phyloP scores from a whole-genome alignment of 495 filamentous ascomycete genomes.

The Xylaria grammica region DNA sequence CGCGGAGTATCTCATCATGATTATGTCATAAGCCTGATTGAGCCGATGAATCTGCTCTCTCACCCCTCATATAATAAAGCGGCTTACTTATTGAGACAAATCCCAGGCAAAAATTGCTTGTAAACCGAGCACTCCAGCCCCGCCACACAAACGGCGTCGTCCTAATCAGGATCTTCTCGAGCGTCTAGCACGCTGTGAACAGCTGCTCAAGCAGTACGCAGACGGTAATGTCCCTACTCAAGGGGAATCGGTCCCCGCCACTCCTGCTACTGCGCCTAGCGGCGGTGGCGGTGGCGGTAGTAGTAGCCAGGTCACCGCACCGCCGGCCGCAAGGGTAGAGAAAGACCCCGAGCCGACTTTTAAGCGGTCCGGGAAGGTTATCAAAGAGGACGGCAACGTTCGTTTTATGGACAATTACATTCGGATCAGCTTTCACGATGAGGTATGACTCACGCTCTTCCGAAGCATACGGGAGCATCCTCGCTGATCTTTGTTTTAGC shows the following conservation, averaged over 20 bases:
- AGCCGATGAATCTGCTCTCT: too few relatives aligned
- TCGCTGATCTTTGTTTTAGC: constrained; percentile 16
- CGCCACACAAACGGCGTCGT: constrained; percentile 43
- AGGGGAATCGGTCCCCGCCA: not conserved
- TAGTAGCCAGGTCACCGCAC: not conserved
- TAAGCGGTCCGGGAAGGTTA: constrained; percentile 39
- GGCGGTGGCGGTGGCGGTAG: not conserved
- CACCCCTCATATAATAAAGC: not conserved
- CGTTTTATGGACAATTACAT: constrained; percentile 47
- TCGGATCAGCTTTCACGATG: constrained; percentile 41
- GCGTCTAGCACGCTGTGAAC: constrained; percentile 46
- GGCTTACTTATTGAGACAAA: constrained; percentile 4
- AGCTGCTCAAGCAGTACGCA: constrained; percentile 46
- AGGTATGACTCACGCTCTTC: constrained; percentile 30
- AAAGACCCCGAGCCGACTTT: not conserved
- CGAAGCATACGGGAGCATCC: not conserved
- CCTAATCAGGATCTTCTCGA: constrained; percentile 53
- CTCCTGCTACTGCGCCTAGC: not conserved
- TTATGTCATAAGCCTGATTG: too few relatives aligned
- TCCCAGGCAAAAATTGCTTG: constrained; percentile 46
- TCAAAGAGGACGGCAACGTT: constrained; percentile 44
- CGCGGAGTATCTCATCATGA: not conserved
- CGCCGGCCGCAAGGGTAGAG: not conserved
- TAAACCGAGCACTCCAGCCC: constrained; percentile 48
- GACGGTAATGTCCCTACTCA: constrained; percentile 13